phyloP scores from a whole-genome alignment of 2,329 filamentous ascomycete genomes.

The Magnaporthiopsis rhizophila region DNA sequence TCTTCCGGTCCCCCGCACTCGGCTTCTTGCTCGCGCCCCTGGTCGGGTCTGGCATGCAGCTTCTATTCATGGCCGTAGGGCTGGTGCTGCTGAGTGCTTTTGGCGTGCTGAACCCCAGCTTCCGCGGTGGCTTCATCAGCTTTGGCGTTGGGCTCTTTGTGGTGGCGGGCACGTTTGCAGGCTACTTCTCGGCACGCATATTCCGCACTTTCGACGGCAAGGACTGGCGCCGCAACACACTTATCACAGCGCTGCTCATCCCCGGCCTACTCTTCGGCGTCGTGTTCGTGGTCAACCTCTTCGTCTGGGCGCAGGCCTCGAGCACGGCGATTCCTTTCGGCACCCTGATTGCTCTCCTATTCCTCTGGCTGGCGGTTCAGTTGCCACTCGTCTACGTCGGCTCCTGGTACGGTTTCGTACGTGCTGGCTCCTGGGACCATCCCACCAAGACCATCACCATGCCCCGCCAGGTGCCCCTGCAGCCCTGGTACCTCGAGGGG shows the following conservation, averaged over 20 bases:
- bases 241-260: slow-evolving; percentile 70
- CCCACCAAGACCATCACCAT: slow-evolving; percentile 65
- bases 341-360: slow-evolving; percentile 63
- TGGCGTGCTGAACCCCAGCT: slow-evolving; percentile 76
- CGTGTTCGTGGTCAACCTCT: slow-evolving; percentile 75
- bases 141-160: slow-evolving; percentile 77
- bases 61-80: slow-evolving; percentile 72
- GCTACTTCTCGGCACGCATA: slow-evolving; percentile 76
- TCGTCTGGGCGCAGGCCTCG: slow-evolving; percentile 84
- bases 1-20: slow-evolving; percentile 66
- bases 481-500: slow-evolving; percentile 66
- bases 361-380: slow-evolving; percentile 79
- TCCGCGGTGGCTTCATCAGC: slow-evolving; percentile 82
- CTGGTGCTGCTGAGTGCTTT: slow-evolving; percentile 66
- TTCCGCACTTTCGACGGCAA: slow-evolving; percentile 77
- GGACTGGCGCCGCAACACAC: slow-evolving; percentile 66
- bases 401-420: slow-evolving; percentile 67
- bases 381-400: slow-evolving; percentile 77
- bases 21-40: slow-evolving; percentile 71
- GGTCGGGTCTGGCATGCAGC: slow-evolving; percentile 77
- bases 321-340: slow-evolving; percentile 81
- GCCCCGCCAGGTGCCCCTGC: slow-evolving; percentile 64
- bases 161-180: slow-evolving; percentile 75
- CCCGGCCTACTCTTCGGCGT: slow-evolving; percentile 69
- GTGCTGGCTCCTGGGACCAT: slow-evolving; percentile 64